Percentiles rank a stretch among this genome's conserved stretches.
These are phyloP conservation scores for Xylaria intraflava DNA, from an alignment of 495 filamentous ascomycete genomes.

Conservation along the genomic window DNA sequence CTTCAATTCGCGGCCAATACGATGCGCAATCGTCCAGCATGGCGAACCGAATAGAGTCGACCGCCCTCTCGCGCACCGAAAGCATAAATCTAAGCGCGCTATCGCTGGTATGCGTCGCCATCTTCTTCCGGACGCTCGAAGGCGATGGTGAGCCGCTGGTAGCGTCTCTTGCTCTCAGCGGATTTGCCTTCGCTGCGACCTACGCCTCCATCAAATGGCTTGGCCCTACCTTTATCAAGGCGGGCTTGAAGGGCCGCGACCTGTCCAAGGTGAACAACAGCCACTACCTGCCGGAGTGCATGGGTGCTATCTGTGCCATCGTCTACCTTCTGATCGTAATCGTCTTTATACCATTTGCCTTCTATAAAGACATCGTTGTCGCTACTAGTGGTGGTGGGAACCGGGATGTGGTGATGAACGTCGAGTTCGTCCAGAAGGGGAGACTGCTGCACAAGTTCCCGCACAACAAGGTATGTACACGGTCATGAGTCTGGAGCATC, in stretches of 20 bases:
- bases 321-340: conserved; percentile 86
- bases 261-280: conserved; percentile 67
- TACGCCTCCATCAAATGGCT: conserved; percentile 91
- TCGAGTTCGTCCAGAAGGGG: conserved; percentile 64
- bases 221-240: conserved; percentile 80
- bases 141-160: conserved; percentile 82
- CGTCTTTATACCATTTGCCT: conserved; percentile 89
- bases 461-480: conserved; percentile 63
- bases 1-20: conserved; percentile 7
- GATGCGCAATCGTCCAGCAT: conserved; percentile 29
- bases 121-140: conserved; percentile 74
- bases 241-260: conserved; percentile 86
- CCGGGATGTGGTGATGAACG: conserved; percentile 66
- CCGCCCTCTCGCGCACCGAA: conserved; percentile 59
- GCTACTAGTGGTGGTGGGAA: conserved; percentile 93
- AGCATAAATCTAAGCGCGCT: conserved; percentile 63
- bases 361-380: conserved; percentile 97
- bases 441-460: conserved; percentile 86
- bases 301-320: conserved; percentile 92
- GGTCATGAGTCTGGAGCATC: background rate
- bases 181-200: conserved; percentile 69
- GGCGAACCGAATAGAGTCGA: conserved; percentile 27
- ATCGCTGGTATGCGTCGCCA: conserved; percentile 58
- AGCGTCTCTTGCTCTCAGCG: conserved; percentile 79
- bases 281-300: conserved; percentile 84